Evolutionary conservation across 768 basidiomycete species (phyloP), one percentile per base, ranked within the genome.

Genomic region (Rhodosporidiobolus sp.): DNA sequence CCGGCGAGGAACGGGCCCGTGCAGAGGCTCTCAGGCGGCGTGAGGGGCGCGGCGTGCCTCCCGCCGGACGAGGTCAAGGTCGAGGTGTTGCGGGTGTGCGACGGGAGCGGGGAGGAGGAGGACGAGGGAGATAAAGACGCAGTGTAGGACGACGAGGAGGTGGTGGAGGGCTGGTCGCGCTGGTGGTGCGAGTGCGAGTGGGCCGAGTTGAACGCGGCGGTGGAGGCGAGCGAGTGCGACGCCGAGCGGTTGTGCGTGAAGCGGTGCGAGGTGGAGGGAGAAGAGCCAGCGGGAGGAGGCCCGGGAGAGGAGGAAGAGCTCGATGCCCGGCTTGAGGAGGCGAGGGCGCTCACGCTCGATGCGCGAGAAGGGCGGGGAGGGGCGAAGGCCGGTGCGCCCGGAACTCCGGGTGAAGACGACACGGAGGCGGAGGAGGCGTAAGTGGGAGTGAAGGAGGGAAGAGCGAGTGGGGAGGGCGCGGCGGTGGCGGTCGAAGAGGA

Each of bases 11-110:
- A 60, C 1, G 69, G 66, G 2, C 46, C 53, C 0, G 69, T 61
- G 26, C 59, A 65, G 49, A 63, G 49, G 22, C 34, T 35, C 20
- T 75, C 74, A 30, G 74, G 74, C 16, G 74, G 74, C 10, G 74
- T 75, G 38, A 71, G 67, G 1, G 66, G 73, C 1, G 59, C 24
- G 22, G 17, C 32, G 30, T 35, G 52, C 46, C 53, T 32, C 16
- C 43, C 28, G n/a, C 28, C 28, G n/a, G 65, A 50, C n/a, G 56
- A 34, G 49, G 49, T 19, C n/a, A 58, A 52, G 50, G 50, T 35
- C 12, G 57, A 32, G 34, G 50, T 12, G 50, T 53, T 17, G 12
- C 49, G 57, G 32, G 34, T 34, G 26, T 55, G 54, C n/a, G 35
- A 38, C 3, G 32, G 19, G 38, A n/a, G 35, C 8, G 52, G 53